Percentiles rank a stretch among this genome's conserved stretches.
These are phyloP conservation scores for Amanita jacksonii DNA, from an alignment of 768 basidiomycete species.

Conservation along the genomic window DNA sequence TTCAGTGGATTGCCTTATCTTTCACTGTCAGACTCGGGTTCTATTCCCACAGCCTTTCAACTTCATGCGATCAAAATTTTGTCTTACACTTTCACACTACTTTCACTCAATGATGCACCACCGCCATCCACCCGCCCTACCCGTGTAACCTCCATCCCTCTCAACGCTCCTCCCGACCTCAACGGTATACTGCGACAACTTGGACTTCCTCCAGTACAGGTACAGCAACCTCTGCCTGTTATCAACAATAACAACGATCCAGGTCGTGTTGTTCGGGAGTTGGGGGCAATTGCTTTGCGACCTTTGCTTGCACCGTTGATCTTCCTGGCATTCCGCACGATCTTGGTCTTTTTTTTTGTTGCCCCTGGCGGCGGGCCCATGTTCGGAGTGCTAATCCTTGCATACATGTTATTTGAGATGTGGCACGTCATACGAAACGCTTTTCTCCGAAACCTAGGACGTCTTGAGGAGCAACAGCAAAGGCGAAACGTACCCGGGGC, in stretches of 20 bases:
- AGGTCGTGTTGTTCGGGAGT: conserved; percentile 25
- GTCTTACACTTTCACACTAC: conserved; percentile 43
- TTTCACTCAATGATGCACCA: conserved; percentile 23
- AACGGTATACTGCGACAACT: conserved; percentile 57
- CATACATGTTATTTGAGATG: conserved; percentile 68
- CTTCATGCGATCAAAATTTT: conserved; percentile 56
- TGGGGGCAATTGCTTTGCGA: conserved; percentile 55
- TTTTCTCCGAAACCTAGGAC: conserved; percentile 25
- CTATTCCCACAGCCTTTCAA: conserved; percentile 48
- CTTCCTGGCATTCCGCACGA: conserved; percentile 59
- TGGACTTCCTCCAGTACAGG: conserved; percentile 45
- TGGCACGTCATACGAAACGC: conserved; percentile 57
- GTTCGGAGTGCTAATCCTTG: conserved; percentile 53
- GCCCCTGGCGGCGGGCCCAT: conserved; percentile 66
- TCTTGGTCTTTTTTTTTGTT: conserved; percentile 67
- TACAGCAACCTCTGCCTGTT: conserved; percentile 13
- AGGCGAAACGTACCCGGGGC: conserved; percentile 13
- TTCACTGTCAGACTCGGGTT: conserved; percentile 33
- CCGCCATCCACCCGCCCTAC: conserved; percentile 24
- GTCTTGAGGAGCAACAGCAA: conserved; percentile 27
- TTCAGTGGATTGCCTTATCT: conserved; percentile 46
- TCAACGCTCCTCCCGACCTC: conserved; percentile 25
- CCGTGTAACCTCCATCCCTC: conserved; percentile 20
- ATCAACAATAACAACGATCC: conserved; percentile 22
- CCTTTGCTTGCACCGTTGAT: conserved; percentile 58